Base-by-base conservation (phyloP, 768 basidiomycete genomes). In the Pisolithus marmoratus region DNA sequence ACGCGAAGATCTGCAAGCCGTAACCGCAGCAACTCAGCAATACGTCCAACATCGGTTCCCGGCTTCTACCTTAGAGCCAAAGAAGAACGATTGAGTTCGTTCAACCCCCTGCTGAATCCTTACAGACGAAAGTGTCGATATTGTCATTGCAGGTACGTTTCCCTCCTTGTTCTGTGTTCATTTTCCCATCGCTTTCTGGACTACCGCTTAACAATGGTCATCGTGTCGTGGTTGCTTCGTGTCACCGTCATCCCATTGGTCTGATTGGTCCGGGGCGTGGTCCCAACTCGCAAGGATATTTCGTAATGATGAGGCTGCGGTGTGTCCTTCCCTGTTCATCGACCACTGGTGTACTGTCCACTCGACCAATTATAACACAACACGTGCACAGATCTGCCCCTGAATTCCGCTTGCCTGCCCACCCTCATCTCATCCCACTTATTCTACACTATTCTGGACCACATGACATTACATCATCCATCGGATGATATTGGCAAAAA, bases 211-310 rank as follows among this genome's bases (percentile, higher is more conserved):
- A n/a, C 19, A 22, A 4, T 19, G 19, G 17, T 42, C n/a, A 5
- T n/a, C n/a, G 8, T 6, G 26, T 40, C 27, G 24, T 53, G 20
- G 22, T 7, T 34, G 14, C 12, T 15, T 4, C 17, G 3, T 45
- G 12, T 45, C 87, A 89, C 85, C 1, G 68, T 82, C 89, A 0
- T 80, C 80, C 2, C 90, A 91, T 62, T 90, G 89, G 88, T 92
- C 91, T 60, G 76, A 90, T 59, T 87, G 83, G 78, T 64, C 68
- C 8, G 80, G 77, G 58, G 73, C 85, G 7, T 91, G 88, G 87
- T 78, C 77, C 4, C 84, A 90, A 65, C n/a, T n/a, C n/a, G n/a
- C n/a, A n/a, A n/a, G n/a, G n/a, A n/a, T n/a, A n/a, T n/a, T n/a
- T n/a, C n/a, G 87, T 2, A 83, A 79, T 1, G 80, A 81, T 12